These are phyloP conservation scores for Emydomyces testavorans DNA, from an alignment of 2,329 filamentous ascomycete species.

Conservation along the genomic window DNA sequence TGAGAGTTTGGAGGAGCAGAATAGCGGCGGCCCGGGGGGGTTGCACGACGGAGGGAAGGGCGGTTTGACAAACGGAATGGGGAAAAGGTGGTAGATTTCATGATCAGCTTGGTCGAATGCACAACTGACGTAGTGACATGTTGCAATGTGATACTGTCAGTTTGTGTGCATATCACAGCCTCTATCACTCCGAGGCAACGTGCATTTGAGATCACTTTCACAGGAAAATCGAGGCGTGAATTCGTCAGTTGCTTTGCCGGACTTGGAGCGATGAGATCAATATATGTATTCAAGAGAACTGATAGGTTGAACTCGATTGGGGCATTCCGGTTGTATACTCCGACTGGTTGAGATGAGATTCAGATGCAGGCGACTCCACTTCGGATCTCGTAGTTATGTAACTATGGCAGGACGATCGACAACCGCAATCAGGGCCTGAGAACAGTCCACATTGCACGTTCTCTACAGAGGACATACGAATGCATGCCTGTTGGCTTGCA, in stretches of 20 bases:
- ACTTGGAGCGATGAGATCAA: background rate
- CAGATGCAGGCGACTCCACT: background rate
- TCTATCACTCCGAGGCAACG: background rate
- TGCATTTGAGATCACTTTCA: no score
- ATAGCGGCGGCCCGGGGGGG: background rate
- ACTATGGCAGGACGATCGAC: background rate
- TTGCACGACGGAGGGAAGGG: background rate
- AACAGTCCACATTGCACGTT: no score
- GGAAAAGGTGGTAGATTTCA: background rate
- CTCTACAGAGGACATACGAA: no score
- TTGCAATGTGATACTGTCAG: background rate
- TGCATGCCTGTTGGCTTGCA: background rate
- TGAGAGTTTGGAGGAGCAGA: slow-evolving; percentile 2
- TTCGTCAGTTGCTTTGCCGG: background rate
- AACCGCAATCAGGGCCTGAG: background rate
- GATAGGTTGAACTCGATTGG: background rate
- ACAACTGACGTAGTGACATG: background rate
- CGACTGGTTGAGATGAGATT: background rate
- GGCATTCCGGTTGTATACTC: no score
- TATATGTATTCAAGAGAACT: background rate
- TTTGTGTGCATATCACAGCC: background rate
- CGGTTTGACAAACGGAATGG: background rate
- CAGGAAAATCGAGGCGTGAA: background rate
- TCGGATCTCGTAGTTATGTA: background rate
- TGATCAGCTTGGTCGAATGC: background rate